Percentiles rank a stretch among this genome's conserved stretches.
Evolutionary conservation across 1,284 basidiomycete genomes (phyloP).

Genomic region (Moniliophthora roreri): DNA sequence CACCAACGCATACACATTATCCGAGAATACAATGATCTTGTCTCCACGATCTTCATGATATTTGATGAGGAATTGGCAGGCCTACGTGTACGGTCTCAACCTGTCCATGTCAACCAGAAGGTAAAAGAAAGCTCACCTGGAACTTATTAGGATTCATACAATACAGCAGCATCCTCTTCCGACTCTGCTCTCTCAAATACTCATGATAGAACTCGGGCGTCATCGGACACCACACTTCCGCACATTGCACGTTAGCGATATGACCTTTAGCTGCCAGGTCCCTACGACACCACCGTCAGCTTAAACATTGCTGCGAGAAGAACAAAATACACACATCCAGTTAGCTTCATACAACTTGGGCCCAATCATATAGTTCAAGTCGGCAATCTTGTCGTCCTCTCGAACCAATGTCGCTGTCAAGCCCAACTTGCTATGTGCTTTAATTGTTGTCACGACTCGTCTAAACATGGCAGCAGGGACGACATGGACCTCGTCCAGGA

Average conservation of each 20-base stretch:
- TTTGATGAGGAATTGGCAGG: conserved; percentile 97
- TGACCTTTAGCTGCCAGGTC: conserved; percentile 99
- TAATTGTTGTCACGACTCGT: conserved; percentile 94
- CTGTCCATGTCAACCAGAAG: no score
- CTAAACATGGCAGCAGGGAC: conserved; percentile 97
- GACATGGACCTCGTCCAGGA: conserved; percentile 96
- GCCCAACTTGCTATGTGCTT: conserved; percentile 96
- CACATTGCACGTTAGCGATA: conserved; percentile 99
- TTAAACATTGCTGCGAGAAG: conserved; percentile 9
- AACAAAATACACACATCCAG: conserved; percentile 75
- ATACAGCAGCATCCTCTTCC: conserved; percentile 95
- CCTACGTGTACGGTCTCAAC: conserved; percentile 28
- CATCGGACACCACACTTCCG: conserved; percentile 99
- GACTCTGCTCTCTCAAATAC: conserved; percentile 89
- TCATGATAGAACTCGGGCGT: conserved; percentile 99
- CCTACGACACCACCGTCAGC: conserved; percentile 28
- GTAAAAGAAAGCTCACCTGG: conserved; percentile 41
- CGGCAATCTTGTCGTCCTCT: conserved; percentile 99
- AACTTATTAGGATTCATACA: conserved; percentile 99
- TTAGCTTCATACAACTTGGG: conserved; percentile 99
- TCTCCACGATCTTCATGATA: conserved; percentile 98
- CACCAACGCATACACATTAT: conserved; percentile 97
- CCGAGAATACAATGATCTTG: conserved; percentile 99
- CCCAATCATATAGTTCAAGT: conserved; percentile 98
- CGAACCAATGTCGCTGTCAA: conserved; percentile 97